These are phyloP conservation scores for Porphyridium purpureum DNA, from an alignment of 23 red algal species.

Conservation along the genomic window DNA sequence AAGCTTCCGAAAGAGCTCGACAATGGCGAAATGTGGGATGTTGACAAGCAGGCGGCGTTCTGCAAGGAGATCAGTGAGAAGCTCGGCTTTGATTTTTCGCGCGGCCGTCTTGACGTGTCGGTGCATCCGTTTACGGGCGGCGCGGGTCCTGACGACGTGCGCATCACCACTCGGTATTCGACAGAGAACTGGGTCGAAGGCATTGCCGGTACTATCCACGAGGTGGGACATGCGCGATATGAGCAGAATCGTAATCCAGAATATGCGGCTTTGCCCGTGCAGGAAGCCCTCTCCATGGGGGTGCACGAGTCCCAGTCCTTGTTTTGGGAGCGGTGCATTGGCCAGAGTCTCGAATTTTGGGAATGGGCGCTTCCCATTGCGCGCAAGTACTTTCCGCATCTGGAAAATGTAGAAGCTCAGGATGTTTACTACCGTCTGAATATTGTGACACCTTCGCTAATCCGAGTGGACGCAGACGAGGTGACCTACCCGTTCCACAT, in stretches of 20 bases:
- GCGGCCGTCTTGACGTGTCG: slow-evolving; percentile 20
- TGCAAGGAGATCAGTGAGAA: slow-evolving; percentile 12
- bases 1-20: slow-evolving; percentile 15
- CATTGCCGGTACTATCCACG: background rate
- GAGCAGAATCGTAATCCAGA: slow-evolving; percentile 28
- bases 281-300: slow-evolving; percentile 24
- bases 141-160: slow-evolving; percentile 18
- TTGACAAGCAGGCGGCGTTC: slow-evolving; percentile 18
- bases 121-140: slow-evolving; percentile 69
- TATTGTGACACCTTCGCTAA: slow-evolving; percentile 26
- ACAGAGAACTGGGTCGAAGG: slow-evolving; percentile 3
- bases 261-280: slow-evolving; percentile 32
- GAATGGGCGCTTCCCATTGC: slow-evolving; percentile 3
- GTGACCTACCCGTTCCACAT: slow-evolving; percentile 48
- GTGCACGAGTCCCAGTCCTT: slow-evolving; percentile 47
- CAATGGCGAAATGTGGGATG: slow-evolving; percentile 24
- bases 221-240: slow-evolving; percentile 45
- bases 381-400: slow-evolving; percentile 31
- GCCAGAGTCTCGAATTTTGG: slow-evolving; percentile 27
- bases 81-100: slow-evolving; percentile 23
- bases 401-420: slow-evolving; percentile 17
- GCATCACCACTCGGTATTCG: slow-evolving; percentile 51
- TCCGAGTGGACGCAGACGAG: slow-evolving; percentile 49
- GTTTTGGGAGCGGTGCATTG: slow-evolving; percentile 49
- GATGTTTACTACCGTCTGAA: slow-evolving; percentile 27